Base-by-base conservation (phyloP, 2,329 filamentous ascomycete genomes). In the Talaromyces verruculosus region DNA sequence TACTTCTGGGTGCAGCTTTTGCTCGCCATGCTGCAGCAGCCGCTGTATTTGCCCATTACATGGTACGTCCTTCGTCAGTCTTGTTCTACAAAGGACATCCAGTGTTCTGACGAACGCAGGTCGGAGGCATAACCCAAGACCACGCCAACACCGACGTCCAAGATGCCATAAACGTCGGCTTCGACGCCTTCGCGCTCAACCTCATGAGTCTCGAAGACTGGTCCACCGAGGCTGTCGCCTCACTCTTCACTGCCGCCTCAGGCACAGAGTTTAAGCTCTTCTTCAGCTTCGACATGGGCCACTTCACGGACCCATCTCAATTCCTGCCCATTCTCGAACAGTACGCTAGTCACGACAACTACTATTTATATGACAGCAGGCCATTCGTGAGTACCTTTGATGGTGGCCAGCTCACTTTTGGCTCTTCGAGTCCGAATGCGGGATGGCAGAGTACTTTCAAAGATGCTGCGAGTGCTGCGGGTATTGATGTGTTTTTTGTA, bases 141-240 rank as follows among this genome's bases (percentile, higher is more conserved):
- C 64, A 71, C 53, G 71, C 69, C 30, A 49, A 37, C 19, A 64
- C 64, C 8, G 71, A 73, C 59, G 60, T 73, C 58, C 62, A 67
- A 7, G 57, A 70, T 19, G 73, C 72, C 28, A 72, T 72, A 53
- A 28, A 68, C 1, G 66, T 77, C 1, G 78, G 77, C 5, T 65
- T 77, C 11, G 75, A 78, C 49, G 76, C 74, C 39, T 78, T 77
- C 53, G 76, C 74, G 1, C 66, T 78, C 51, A 78, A 78, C 49
- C 68, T 76, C 61, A 71, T 71, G 70, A 74, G 64, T 33, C 39
- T 53, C 7, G 64, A 64, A 0, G 43, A 39, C 22, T 78, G 75
- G 73, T 72, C 74, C 0, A 72, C 69, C 2, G 64, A 69, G 37
- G 73, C 76, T 5, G 70, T 77, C 2, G 63, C 68, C 4, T 68